Base-by-base conservation (phyloP, 192 early-diverging fungal species). In the Dissophora ornata region DNA sequence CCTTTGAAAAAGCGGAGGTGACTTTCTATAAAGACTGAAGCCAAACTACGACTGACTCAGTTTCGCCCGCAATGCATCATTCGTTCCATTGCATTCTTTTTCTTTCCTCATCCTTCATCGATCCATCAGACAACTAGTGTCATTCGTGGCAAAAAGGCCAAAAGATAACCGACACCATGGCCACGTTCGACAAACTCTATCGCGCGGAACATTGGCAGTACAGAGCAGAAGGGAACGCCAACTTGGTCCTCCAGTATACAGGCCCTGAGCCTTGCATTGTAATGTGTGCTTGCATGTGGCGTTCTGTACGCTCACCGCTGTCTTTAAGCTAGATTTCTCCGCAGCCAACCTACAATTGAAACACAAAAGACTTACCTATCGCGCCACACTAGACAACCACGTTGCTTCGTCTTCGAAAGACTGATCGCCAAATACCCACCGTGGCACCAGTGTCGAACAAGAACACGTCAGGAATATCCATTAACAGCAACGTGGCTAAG, bases 171-270 rank as follows among this genome's bases (percentile, higher is more conserved):
- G 12, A 29, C 13, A 28, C 26, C n/a, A 69, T 79, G 58, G 51
- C 66, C 7, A 52, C 56, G n/a, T 28, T 74, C 25, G 45, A 55
- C 1, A 70, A 80, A 51, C 71, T 83, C 36, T 80, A 67, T 56
- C 16, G 58, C 21, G 66, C 83, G 1, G 33, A 24, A 22, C 62
- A 85, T 10, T 94, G 93, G 93, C 22, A 44, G 18, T 94, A 92
- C 81, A 82, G 83, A 41, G 86, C 83, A 40, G 93, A 94, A 60
- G 93, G 93, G 32, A 94, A 94, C 77, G 83, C 81, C 25, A 92
- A 90, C 71, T 71, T 91, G 9, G 83, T 90, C 22, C 80, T 94
- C 21, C 45, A 85, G 8, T 90, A 89, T 61, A 56, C 52, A 40
- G 88, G 90, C 4, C 29, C 44, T 19, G 61, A 85, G 36, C 41